Evolutionary conservation across 352 stramenopile genomes (phyloP).

Genomic region (Pythium rhizo-oryzae): DNA sequence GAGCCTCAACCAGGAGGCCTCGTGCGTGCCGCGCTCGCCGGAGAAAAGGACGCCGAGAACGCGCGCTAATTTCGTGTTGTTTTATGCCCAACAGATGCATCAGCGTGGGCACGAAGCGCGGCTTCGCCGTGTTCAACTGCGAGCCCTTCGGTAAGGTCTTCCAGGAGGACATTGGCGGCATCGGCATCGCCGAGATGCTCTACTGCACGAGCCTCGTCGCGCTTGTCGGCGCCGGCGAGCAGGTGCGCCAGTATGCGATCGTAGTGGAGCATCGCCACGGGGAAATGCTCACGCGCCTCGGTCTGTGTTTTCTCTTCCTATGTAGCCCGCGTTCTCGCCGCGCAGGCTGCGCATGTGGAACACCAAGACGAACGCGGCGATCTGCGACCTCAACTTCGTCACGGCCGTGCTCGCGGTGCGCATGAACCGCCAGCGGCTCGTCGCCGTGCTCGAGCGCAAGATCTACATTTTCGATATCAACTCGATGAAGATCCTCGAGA

Average conservation of each 20-base stretch:
- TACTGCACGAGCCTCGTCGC: conserved; percentile 94
- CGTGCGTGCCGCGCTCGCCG: conserved; percentile 42
- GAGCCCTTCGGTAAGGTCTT: conserved; percentile 92
- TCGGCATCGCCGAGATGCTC: conserved; percentile 92
- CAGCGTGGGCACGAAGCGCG: conserved; percentile 85
- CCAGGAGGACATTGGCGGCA: conserved; percentile 85
- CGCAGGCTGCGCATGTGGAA: conserved; percentile 92
- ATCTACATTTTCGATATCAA: conserved; percentile 95
- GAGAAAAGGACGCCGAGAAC: neutral
- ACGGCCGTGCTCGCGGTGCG: conserved; percentile 88
- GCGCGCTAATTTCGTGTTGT: neutral
- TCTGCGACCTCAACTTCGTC: conserved; percentile 94
- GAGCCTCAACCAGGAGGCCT: conserved; percentile 93
- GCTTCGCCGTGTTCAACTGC: conserved; percentile 93
- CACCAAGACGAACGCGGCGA: conserved; percentile 87
- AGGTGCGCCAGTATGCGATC: conserved; percentile 40
- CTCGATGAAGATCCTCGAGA: conserved; percentile 93
- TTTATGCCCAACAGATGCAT: conserved; percentile 64
- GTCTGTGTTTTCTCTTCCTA: neutral
- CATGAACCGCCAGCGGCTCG: conserved; percentile 90
- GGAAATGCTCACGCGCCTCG: neutral
- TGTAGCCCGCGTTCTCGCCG: conserved; percentile 89
- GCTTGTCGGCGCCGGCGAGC: conserved; percentile 88
- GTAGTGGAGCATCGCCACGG: too few relatives aligned
- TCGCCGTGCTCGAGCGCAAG: conserved; percentile 88